phyloP scores from a whole-genome alignment of 106 monocot species.

The Platanthera zijinensis region DNA sequence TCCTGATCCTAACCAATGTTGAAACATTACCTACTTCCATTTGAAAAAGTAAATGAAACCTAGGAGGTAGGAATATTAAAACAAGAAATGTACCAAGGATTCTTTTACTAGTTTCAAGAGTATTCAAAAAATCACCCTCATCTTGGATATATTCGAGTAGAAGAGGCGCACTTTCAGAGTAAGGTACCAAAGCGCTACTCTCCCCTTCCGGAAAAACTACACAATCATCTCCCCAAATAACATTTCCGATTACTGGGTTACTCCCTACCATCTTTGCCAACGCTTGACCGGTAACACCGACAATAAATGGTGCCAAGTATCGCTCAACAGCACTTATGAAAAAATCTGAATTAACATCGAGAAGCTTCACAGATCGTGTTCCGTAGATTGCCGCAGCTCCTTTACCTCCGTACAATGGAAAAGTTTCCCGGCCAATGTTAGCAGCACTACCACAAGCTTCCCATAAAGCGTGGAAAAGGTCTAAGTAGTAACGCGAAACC shows the following conservation, averaged over 20 bases:
- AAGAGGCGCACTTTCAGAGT: conserved; percentile 35
- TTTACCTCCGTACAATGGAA: conserved; percentile 63
- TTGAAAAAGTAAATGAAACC: conserved; percentile 84
- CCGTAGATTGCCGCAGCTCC: conserved; percentile 70
- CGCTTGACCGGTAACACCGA: conserved; percentile 41
- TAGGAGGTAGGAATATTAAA: conserved; percentile 83
- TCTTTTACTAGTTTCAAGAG: conserved; percentile 22
- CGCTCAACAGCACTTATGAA: conserved; percentile 50
- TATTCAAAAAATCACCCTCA: conserved; percentile 14
- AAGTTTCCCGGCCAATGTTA: conserved; percentile 63
- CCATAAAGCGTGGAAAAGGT: conserved; percentile 88
- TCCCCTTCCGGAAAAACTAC: conserved; percentile 8
- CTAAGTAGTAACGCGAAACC: conserved; percentile 33
- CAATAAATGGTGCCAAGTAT: conserved; percentile 65
- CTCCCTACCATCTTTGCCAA: conserved; percentile 34
- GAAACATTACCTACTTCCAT: conserved; percentile 70
- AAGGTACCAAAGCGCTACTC: conserved; percentile 41
- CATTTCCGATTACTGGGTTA: conserved; percentile 53
- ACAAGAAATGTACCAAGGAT: conserved; percentile 51
- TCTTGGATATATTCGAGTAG: conserved; percentile 38
- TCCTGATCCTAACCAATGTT: conserved; percentile 84
- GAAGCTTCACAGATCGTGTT: conserved; percentile 83
- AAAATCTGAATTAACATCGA: conserved; percentile 40
- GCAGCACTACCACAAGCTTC: conserved; percentile 71
- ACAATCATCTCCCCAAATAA: conserved; percentile 50